Percentiles rank a stretch among this genome's conserved stretches.
These are phyloP conservation scores for Platismatia glauca DNA, from an alignment of 495 filamentous ascomycete species.

Conservation along the genomic window DNA sequence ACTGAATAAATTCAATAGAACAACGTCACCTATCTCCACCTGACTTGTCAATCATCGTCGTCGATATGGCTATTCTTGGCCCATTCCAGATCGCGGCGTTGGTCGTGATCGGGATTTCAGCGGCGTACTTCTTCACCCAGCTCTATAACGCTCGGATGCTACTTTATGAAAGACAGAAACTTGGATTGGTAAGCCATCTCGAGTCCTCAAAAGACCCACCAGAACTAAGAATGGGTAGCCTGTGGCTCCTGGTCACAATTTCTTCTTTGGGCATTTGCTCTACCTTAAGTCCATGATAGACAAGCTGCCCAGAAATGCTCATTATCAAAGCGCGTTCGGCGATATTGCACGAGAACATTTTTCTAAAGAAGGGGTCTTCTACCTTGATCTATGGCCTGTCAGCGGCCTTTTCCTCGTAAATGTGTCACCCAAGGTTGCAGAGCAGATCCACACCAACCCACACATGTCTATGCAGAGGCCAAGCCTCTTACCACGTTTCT, in stretches of 20 bases:
- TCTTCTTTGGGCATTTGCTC: too few relatives aligned
- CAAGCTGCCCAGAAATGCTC: too few relatives aligned
- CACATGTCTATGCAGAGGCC: conserved; percentile 17
- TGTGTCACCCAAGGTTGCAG: conserved; percentile 22
- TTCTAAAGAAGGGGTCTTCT: conserved; percentile 18
- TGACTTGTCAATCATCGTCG: too few relatives aligned
- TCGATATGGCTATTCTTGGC: too few relatives aligned
- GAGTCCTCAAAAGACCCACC: too few relatives aligned
- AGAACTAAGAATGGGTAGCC: too few relatives aligned
- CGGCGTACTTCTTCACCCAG: conserved; percentile 30
- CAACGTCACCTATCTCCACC: too few relatives aligned
- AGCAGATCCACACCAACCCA: conserved; percentile 18
- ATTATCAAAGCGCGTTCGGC: not conserved
- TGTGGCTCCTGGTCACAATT: too few relatives aligned
- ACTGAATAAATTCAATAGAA: too few relatives aligned
- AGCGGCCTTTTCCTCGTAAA: conserved; percentile 18
- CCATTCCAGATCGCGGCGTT: conserved; percentile 9
- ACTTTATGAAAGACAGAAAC: conserved; percentile 14
- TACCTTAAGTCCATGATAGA: too few relatives aligned
- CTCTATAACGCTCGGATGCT: conserved; percentile 16
- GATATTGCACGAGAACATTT: conserved; percentile 22
- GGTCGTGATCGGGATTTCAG: conserved; percentile 34
- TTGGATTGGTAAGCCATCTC: too few relatives aligned
- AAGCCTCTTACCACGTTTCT: conserved; percentile 17
- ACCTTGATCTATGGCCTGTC: conserved; percentile 27